A percentile compares a stretch with the other conserved stretches of the same genome.
phyloP scores from a whole-genome alignment of 768 basidiomycete species.

The Boletellus ananiceps region DNA sequence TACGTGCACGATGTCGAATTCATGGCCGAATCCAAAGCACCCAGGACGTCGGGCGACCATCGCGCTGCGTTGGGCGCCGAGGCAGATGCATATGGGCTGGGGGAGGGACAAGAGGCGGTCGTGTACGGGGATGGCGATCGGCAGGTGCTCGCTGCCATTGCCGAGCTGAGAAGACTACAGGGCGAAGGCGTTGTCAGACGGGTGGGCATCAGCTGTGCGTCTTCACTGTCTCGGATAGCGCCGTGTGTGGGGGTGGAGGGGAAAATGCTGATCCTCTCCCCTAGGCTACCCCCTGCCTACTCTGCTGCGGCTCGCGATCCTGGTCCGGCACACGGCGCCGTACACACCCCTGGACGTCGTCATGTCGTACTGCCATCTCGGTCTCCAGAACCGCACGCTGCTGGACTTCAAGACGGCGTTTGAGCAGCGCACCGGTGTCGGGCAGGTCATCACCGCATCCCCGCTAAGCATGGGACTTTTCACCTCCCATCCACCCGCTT shows the following conservation, averaged over 20 bases:
- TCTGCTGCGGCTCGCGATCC: constrained; percentile 74
- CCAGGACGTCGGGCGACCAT: constrained; percentile 53
- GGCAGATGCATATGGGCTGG: constrained; percentile 61
- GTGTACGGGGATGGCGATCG: constrained; percentile 69
- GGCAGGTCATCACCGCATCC: constrained; percentile 70
- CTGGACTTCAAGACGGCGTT: constrained; percentile 53
- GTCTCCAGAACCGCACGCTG: constrained; percentile 66
- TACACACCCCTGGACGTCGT: constrained; percentile 73
- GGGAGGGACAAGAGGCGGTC: constrained; percentile 49
- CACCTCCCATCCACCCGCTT: constrained; percentile 49
- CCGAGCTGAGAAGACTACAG: constrained; percentile 62
- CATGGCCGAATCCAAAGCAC: constrained; percentile 50
- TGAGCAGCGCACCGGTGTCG: constrained; percentile 56
- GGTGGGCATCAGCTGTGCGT: constrained; percentile 75
- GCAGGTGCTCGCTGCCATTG: constrained; percentile 61
- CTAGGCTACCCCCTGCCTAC: constrained; percentile 79
- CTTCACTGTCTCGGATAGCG: background rate
- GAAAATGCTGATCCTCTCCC: too few species aligned
- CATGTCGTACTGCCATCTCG: constrained; percentile 78
- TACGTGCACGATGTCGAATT: constrained; percentile 87
- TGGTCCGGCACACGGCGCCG: constrained; percentile 63
- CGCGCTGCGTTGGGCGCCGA: constrained; percentile 49
- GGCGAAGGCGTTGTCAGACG: constrained; percentile 66
- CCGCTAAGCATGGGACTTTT: constrained; percentile 85
- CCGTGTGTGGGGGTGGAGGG: background rate